Evolutionary conservation across 257 asterid species (phyloP).

Genomic region (Penstemon newberryi): DNA sequence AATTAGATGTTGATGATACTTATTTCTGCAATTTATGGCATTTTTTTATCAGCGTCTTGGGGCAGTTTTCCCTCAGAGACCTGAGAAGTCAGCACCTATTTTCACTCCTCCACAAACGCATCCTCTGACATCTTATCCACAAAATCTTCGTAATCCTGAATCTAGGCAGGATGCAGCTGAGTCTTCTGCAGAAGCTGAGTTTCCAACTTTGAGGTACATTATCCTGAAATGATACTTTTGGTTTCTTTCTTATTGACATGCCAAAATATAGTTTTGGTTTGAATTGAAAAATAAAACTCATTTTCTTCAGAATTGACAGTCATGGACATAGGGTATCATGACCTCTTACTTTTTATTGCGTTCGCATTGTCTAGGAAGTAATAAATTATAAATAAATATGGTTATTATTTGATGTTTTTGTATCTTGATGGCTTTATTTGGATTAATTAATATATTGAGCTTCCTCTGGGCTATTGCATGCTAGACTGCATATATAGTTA

Average conservation of each 20-base stretch:
- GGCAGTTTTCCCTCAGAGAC: slow-evolving; percentile 93
- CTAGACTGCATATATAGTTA: too few relatives aligned
- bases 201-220: slow-evolving; percentile 84
- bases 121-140: slow-evolving; percentile 87
- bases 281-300: background rate
- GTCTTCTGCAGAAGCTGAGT: slow-evolving; percentile 91
- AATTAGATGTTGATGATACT: slow-evolving; percentile 17
- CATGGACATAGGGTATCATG: background rate
- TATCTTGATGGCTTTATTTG: background rate
- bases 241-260: background rate
- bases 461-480: background rate
- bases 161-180: slow-evolving; percentile 64
- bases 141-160: slow-evolving; percentile 71
- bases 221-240: background rate
- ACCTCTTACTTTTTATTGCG: too few relatives aligned
- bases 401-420: slow-evolving; percentile 4
- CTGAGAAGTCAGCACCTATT: slow-evolving; percentile 86
- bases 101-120: slow-evolving; percentile 94
- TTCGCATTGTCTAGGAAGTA: slow-evolving; percentile 6
- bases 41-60: slow-evolving; percentile 81
- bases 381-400: background rate
- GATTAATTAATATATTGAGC: slow-evolving; percentile 10
- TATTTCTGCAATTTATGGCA: slow-evolving; percentile 27
- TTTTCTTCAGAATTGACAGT: too few relatives aligned
- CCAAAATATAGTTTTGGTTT: background rate